Conservation (phyloP, 306 rosid species). For the Arachis hypogaea region DNA sequence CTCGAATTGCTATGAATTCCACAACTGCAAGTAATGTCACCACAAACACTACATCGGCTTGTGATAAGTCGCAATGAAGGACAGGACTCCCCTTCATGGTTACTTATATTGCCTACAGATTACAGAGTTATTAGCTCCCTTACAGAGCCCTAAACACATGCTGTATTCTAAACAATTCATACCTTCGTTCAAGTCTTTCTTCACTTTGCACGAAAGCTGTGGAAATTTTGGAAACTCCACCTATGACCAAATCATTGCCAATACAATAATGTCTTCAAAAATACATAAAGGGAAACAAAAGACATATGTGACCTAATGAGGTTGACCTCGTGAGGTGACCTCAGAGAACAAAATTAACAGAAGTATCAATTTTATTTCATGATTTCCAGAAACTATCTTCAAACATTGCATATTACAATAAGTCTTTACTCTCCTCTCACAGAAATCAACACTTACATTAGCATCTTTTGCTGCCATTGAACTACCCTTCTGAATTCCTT, state of each 20-base stretch:
- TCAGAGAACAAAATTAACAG: constrained; percentile 24
- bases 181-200: constrained; percentile 60
- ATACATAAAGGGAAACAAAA: constrained; percentile 33
- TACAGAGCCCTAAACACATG: constrained; percentile 48
- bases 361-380: constrained; percentile 33
- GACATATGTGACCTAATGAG: not conserved
- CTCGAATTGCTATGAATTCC: constrained; percentile 42
- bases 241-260: constrained; percentile 45
- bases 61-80: constrained; percentile 30
- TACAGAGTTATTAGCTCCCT: constrained; percentile 53
- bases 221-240: constrained; percentile 51
- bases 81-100: constrained; percentile 43
- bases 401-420: constrained; percentile 32
- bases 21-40: constrained; percentile 49
- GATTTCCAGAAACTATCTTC: constrained; percentile 14
- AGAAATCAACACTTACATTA: constrained; percentile 58
- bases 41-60: constrained; percentile 46
- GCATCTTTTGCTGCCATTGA: constrained; percentile 47
- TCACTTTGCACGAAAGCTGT: constrained; percentile 44
- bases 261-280: constrained; percentile 34
- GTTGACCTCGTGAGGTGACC: not conserved
- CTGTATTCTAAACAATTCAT: constrained; percentile 37
- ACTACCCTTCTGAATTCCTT: constrained; percentile 39
- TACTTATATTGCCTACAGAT: constrained; percentile 53
- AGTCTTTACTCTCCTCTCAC: constrained; percentile 20